phyloP scores from a whole-genome alignment of 2,329 filamentous ascomycete species.

The Fusarium ramigenum region DNA sequence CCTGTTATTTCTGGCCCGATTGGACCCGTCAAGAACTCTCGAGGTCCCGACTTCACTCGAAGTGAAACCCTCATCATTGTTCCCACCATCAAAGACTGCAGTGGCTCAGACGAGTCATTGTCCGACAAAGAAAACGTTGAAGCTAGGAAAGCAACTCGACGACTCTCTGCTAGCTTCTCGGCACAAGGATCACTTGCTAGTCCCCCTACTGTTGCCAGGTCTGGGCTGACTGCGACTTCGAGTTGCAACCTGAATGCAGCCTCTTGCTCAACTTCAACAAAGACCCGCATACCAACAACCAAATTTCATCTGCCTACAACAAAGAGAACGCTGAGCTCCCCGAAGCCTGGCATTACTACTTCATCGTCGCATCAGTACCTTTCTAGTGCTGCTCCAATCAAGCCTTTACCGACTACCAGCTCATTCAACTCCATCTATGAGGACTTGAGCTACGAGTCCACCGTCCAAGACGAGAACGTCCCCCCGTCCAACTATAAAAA shows the following conservation, averaged over 20 bases:
- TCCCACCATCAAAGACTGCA: conserved; percentile 49
- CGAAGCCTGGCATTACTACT: conserved; percentile 42
- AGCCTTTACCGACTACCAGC: conserved; percentile 24
- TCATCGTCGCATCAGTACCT: conserved; percentile 30
- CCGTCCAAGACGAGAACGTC: conserved; percentile 44
- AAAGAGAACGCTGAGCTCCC: neutral
- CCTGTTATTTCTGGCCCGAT: conserved; percentile 50
- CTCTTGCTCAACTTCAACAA: neutral
- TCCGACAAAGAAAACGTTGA: conserved; percentile 1
- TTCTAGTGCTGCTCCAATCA: neutral
- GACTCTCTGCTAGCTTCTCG: conserved; percentile 47
- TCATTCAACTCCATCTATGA: conserved; percentile 8
- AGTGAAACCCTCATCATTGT: conserved; percentile 49
- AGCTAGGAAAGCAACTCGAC: conserved; percentile 33
- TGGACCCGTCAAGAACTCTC: conserved; percentile 51
- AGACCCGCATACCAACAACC: neutral
- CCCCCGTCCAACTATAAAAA: conserved; percentile 16
- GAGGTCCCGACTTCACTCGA: conserved; percentile 48
- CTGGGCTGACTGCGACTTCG: conserved; percentile 35
- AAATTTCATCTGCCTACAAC: neutral
- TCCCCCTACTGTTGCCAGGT: conserved; percentile 46
- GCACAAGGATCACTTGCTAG: conserved; percentile 38
- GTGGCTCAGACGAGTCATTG: conserved; percentile 31
- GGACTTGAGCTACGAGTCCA: conserved; percentile 1
- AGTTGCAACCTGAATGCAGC: neutral